phyloP scores from a whole-genome alignment of 2,329 filamentous ascomycete species.

The Aplosporella prunicola region DNA sequence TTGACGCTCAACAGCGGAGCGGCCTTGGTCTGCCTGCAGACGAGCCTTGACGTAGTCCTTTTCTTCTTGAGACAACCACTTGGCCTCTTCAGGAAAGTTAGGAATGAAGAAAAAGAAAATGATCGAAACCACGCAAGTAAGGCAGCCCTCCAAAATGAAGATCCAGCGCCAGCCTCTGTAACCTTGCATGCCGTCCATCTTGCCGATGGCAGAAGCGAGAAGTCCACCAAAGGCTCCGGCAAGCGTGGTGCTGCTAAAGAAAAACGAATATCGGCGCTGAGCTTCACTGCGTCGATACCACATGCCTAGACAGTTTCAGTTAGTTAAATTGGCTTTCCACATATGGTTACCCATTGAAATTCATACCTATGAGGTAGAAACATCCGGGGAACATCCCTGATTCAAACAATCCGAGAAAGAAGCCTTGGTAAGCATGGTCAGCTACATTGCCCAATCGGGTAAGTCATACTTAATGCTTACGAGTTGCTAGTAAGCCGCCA shows the following conservation, averaged over 20 bases:
- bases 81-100: conserved; percentile 41
- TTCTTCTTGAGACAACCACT: conserved; percentile 40
- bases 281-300: conserved; percentile 85
- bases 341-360: too few species aligned
- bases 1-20: conserved; percentile 34
- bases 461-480: conserved; percentile 12
- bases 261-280: conserved; percentile 86
- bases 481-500: conserved; percentile 62
- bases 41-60: conserved; percentile 37
- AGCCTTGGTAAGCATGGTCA: too few species aligned
- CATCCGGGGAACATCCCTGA: conserved; percentile 57
- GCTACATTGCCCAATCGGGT: neutral
- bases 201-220: conserved; percentile 77
- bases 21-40: conserved; percentile 39
- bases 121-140: conserved; percentile 36
- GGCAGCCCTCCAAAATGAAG: conserved; percentile 58
- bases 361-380: conserved; percentile 18
- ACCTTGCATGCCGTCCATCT: conserved; percentile 62
- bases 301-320: conserved; percentile 26
- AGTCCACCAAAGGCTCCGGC: conserved; percentile 81
- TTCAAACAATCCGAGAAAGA: conserved; percentile 64
- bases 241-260: conserved; percentile 74
- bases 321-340: neutral
- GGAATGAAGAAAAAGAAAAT: conserved; percentile 40
- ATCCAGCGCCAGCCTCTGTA: conserved; percentile 75